These are phyloP conservation scores for Funneliformis mosseae DNA, from an alignment of 192 early-diverging fungal species.

Conservation along the genomic window DNA sequence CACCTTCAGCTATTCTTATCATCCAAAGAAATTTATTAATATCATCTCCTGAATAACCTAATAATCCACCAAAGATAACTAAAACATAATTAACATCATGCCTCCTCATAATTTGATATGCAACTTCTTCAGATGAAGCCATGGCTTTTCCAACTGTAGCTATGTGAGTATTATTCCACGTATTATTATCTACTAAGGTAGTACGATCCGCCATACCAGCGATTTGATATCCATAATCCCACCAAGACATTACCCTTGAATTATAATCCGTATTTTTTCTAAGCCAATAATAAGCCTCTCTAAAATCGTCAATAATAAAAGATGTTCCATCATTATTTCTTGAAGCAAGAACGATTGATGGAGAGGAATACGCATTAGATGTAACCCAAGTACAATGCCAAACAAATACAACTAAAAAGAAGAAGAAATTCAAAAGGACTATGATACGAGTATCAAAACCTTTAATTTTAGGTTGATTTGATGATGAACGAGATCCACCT, in stretches of 20 bases:
- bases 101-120: constrained; percentile 87
- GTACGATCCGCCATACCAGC: constrained; percentile 98
- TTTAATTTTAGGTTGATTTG: constrained; percentile 46
- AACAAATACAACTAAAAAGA: constrained; percentile 83
- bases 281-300: constrained; percentile 99
- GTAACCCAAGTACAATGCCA: constrained; percentile 99
- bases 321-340: constrained; percentile 85
- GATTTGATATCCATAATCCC: constrained; percentile 99
- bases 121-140: constrained; percentile 86
- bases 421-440: constrained; percentile 66
- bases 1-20: constrained; percentile 97
- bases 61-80: constrained; percentile 93
- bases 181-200: constrained; percentile 99
- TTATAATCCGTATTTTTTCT: constrained; percentile 92
- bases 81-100: constrained; percentile 98
- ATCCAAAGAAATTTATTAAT: constrained; percentile 99
- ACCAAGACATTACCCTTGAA: constrained; percentile 98
- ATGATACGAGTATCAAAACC: constrained; percentile 56
- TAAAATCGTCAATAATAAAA: constrained; percentile 98
- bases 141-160: constrained; percentile 95
- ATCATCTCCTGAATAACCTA: constrained; percentile 99
- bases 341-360: constrained; percentile 96
- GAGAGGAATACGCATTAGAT: constrained; percentile 96
- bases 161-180: constrained; percentile 99
- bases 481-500: not conserved